Conservation (phyloP, 305 asterid species). For the Petunia hybrid region DNA sequence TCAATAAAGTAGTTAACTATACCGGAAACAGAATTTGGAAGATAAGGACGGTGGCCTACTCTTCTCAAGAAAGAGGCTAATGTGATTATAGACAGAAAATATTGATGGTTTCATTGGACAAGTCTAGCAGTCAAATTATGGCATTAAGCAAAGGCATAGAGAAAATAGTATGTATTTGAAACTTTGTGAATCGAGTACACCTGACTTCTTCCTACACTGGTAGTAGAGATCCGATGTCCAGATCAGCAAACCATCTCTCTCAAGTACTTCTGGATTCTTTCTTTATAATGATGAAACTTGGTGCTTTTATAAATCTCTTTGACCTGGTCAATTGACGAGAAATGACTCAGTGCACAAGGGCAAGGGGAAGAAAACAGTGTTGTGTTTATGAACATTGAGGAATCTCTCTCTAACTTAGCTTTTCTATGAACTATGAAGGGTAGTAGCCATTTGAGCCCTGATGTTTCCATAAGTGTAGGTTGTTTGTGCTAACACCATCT, state of each 20-base stretch:
- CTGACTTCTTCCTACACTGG: neutral
- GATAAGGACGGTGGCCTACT: neutral
- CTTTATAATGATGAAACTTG: neutral
- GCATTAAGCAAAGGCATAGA: neutral
- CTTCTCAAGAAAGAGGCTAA: neutral
- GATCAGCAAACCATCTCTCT: neutral
- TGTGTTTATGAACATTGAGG: neutral
- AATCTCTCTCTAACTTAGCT: neutral
- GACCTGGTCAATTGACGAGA: conserved; percentile 3
- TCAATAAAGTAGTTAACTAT: neutral
- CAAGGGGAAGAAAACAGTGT: neutral
- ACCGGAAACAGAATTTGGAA: neutral
- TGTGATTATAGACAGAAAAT: neutral
- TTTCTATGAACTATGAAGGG: conserved; percentile 5
- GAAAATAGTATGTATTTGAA: neutral
- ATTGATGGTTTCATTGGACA: neutral
- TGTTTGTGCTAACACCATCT: neutral
- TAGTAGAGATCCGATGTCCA: neutral
- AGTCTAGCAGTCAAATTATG: neutral
- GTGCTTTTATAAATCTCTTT: neutral
- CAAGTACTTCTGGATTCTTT: neutral
- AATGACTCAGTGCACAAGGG: neutral
- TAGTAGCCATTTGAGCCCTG: neutral
- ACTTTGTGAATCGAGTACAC: neutral
- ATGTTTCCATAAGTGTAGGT: neutral